A percentile compares a stretch with the other conserved stretches of the same genome.
Conservation (phyloP, 495 filamentous ascomycete genomes). For the Recurvomyces mirabilis region DNA sequence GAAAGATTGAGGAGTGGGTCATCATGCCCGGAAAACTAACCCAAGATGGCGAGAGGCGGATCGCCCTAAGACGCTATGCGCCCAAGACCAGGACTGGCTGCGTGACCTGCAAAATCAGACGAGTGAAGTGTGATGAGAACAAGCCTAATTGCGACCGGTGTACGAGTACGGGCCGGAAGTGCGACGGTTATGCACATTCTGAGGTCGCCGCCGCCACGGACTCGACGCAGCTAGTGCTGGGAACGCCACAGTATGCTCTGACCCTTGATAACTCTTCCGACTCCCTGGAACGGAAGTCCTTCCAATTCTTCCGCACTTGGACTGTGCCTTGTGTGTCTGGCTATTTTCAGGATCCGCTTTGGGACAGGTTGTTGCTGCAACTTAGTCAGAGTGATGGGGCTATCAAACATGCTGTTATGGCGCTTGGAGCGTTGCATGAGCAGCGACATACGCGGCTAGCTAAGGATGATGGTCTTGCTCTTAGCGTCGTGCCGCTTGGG, state of each 20-base stretch:
- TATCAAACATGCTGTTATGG: constrained; percentile 7
- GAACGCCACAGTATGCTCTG: background rate
- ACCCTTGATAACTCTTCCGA: background rate
- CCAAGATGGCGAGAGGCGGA: background rate
- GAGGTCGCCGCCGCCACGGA: background rate
- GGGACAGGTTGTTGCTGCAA: constrained; percentile 9
- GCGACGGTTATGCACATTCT: constrained; percentile 16
- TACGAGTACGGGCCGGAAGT: constrained; percentile 18
- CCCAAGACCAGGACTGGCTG: constrained; percentile 2
- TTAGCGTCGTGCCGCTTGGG: background rate
- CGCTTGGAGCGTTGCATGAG: constrained; percentile 10
- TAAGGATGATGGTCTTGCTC: too few relatives aligned
- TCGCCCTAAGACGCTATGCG: background rate
- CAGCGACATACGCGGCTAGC: too few relatives aligned
- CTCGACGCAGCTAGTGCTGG: too few relatives aligned
- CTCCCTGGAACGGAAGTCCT: constrained; percentile 8
- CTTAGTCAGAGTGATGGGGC: constrained; percentile 4
- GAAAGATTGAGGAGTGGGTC: too few relatives aligned
- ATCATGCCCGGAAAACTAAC: too few relatives aligned
- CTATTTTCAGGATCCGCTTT: constrained; percentile 9
- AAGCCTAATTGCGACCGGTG: constrained; percentile 16
- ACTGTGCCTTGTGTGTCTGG: constrained; percentile 6
- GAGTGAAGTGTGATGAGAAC: constrained; percentile 18
- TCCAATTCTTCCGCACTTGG: constrained; percentile 6
- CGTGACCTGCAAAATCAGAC: background rate